A percentile compares a stretch with the other conserved stretches of the same genome.
phyloP scores from a whole-genome alignment of 345 rosid genomes.

The Camelina hispida region DNA sequence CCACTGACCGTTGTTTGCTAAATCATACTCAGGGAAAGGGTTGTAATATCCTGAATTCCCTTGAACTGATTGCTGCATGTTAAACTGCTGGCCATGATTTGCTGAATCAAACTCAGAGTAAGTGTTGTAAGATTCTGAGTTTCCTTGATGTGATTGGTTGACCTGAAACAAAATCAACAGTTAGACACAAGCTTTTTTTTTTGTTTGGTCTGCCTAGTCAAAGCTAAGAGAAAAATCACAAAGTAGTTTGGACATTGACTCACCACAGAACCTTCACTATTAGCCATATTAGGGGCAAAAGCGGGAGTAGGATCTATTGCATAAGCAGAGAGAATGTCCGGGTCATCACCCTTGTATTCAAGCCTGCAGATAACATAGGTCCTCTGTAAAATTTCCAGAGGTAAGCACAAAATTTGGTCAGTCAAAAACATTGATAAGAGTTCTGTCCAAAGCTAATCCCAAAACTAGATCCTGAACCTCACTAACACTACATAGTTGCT shows the following conservation, averaged over 20 bases:
- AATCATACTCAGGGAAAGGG: background rate
- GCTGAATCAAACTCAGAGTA: constrained; percentile 3
- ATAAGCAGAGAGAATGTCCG: background rate
- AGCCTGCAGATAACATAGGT: constrained; percentile 37
- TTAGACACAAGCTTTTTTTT: background rate
- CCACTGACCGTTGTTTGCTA: background rate
- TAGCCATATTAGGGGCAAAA: background rate
- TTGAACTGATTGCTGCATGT: background rate
- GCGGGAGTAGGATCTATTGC: background rate
- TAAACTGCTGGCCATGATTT: background rate
- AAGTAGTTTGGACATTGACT: background rate
- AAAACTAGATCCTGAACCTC: background rate
- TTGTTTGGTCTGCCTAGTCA: background rate
- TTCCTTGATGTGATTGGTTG: constrained; percentile 29
- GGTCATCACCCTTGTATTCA: constrained; percentile 34
- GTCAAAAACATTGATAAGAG: background rate
- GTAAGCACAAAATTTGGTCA: background rate
- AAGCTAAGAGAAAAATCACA: background rate
- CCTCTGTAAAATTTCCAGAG: constrained; percentile 7
- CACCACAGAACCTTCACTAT: constrained; percentile 41
- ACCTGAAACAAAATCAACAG: constrained; percentile 17
- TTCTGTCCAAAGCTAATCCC: background rate
- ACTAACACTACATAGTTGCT: background rate
- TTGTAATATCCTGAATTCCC: background rate
- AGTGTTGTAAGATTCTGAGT: constrained; percentile 16